These are phyloP conservation scores for Amanita jacksonii DNA, from an alignment of 768 basidiomycete genomes.

Conservation along the genomic window DNA sequence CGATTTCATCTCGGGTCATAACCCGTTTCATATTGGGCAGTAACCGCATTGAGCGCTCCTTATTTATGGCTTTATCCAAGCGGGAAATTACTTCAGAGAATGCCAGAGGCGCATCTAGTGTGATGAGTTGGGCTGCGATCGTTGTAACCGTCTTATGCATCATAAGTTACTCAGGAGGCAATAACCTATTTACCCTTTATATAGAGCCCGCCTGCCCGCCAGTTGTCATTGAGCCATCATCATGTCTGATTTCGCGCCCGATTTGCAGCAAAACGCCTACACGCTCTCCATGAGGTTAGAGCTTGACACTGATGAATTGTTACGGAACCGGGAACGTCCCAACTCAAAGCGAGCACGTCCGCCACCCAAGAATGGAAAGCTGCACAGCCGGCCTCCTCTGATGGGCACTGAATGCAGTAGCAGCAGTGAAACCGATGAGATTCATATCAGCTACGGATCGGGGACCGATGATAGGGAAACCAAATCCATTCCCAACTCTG, in stretches of 20 bases:
- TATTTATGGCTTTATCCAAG: slow-evolving; percentile 33
- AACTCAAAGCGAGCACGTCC: slow-evolving; percentile 27
- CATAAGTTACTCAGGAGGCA: neutral
- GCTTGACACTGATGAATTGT: slow-evolving; percentile 36
- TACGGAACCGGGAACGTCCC: slow-evolving; percentile 35
- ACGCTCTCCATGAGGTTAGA: too few species aligned
- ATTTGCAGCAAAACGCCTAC: too few species aligned
- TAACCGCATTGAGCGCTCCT: slow-evolving; percentile 21
- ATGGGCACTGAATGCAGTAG: too few species aligned
- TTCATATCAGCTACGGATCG: too few species aligned
- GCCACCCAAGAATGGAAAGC: slow-evolving; percentile 5
- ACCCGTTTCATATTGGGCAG: slow-evolving; percentile 17
- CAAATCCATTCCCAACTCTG: neutral
- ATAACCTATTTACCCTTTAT: too few species aligned
- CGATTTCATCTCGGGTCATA: slow-evolving; percentile 28
- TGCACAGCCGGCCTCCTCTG: neutral
- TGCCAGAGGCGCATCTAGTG: slow-evolving; percentile 30
- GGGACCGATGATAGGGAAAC: neutral
- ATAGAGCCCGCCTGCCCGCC: too few species aligned
- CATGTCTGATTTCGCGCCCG: too few species aligned
- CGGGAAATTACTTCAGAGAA: slow-evolving; percentile 33
- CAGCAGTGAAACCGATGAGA: too few species aligned
- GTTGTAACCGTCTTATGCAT: slow-evolving; percentile 15
- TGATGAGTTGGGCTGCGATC: slow-evolving; percentile 31
- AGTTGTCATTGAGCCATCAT: too few species aligned